Evolutionary conservation across 2,329 filamentous ascomycete genomes (phyloP).

Genomic region (Aspergillus nomiae): DNA sequence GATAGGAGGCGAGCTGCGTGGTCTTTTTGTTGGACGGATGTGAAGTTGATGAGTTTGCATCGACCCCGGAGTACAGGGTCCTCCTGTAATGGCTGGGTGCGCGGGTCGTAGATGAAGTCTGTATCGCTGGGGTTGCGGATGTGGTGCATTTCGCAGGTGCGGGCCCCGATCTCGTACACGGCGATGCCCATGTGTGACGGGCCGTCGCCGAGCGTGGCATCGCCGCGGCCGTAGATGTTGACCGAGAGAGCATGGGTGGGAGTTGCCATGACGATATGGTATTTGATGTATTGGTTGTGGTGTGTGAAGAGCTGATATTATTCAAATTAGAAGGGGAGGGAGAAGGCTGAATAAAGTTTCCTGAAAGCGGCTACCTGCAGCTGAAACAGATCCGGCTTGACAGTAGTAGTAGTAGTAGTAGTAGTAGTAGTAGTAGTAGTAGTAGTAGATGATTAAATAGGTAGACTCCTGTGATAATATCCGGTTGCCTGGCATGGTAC

Average conservation of each 20-base stretch:
- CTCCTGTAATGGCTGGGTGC: conserved; percentile 21
- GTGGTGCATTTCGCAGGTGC: conserved; percentile 25
- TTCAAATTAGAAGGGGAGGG: too few relatives aligned
- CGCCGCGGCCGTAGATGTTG: conserved; percentile 26
- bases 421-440: too few relatives aligned
- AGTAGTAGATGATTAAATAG: background rate
- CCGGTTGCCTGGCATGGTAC: background rate
- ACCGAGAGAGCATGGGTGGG: conserved; percentile 3
- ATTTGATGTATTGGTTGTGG: too few relatives aligned
- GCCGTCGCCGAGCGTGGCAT: conserved; percentile 20
- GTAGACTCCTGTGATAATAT: background rate
- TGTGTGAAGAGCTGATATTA: too few relatives aligned
- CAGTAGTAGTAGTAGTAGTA: too few relatives aligned
- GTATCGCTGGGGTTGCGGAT: conserved; percentile 23
- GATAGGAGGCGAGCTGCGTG: conserved; percentile 6
- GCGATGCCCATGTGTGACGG: conserved; percentile 25
- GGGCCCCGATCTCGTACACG: conserved; percentile 20
- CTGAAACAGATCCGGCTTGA: background rate
- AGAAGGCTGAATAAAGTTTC: background rate
- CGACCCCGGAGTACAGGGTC: conserved; percentile 20
- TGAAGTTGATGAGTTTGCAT: conserved; percentile 19
- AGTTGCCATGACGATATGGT: too few relatives aligned
- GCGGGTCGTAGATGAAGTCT: conserved; percentile 24
- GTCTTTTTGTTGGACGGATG: conserved; percentile 7
- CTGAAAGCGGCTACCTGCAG: background rate